Evolutionary conservation across 2,329 filamentous ascomycete genomes (phyloP).

Genomic region (Acrocalymma vagum): DNA sequence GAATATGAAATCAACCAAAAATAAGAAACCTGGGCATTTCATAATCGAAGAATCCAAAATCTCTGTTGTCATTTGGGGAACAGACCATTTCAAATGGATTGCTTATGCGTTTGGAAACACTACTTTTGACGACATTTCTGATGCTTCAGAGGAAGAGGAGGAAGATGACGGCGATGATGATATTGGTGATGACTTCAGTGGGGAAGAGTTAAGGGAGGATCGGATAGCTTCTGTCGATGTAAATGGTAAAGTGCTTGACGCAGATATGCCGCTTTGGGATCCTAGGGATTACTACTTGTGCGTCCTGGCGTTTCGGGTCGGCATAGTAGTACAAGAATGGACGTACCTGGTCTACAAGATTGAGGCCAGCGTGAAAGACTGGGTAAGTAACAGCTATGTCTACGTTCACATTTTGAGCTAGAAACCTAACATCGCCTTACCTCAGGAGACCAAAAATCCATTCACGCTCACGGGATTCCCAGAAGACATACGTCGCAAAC

Average conservation of each 20-base stretch:
- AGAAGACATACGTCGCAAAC: not conserved
- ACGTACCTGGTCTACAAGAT: constrained; percentile 9
- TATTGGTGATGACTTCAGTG: not conserved
- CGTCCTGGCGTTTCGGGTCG: constrained; percentile 3
- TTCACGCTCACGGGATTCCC: not conserved
- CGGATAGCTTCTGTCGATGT: constrained; percentile 4
- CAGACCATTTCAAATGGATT: constrained; percentile 9
- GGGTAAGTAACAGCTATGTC: constrained; percentile 5
- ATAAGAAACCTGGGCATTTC: not conserved
- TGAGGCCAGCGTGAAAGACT: constrained; percentile 6
- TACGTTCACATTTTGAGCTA: not conserved
- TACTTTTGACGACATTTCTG: constrained; percentile 6
- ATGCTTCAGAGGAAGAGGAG: not conserved
- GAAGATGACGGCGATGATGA: constrained; percentile 5
- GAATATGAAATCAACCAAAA: not conserved
- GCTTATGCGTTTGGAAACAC: constrained; percentile 6
- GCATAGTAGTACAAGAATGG: constrained; percentile 9
- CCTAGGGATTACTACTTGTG: constrained; percentile 16
- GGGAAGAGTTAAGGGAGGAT: constrained; percentile 1
- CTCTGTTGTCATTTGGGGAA: constrained; percentile 11
- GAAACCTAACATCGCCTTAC: too few species aligned
- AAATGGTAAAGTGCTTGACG: not conserved
- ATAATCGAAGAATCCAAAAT: constrained; percentile 7
- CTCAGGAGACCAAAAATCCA: constrained; percentile 1
- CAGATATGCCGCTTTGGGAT: constrained; percentile 11